These are phyloP conservation scores for Naganishia sp. DNA, from an alignment of 1,284 basidiomycete genomes.

Conservation along the genomic window DNA sequence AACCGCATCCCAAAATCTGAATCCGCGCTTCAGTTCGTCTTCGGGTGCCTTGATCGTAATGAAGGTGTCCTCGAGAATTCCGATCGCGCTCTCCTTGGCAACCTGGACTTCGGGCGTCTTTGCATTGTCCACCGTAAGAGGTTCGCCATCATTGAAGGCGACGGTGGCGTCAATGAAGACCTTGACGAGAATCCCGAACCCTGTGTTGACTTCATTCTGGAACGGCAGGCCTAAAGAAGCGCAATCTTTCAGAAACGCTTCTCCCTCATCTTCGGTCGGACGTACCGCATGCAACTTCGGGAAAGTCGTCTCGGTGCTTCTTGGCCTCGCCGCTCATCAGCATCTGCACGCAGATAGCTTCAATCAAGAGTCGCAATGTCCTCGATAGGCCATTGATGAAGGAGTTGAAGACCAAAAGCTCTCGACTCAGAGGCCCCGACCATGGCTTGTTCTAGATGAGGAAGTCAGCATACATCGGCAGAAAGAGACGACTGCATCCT, in stretches of 20 bases:
- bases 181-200: conserved; percentile 95
- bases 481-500: conserved; percentile 40
- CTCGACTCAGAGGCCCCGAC: conserved; percentile 92
- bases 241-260: neutral
- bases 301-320: conserved; percentile 80
- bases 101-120: conserved; percentile 75
- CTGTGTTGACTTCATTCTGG: conserved; percentile 95
- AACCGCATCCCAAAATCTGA: conserved; percentile 97
- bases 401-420: conserved; percentile 96
- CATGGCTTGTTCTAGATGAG: conserved; percentile 62
- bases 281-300: conserved; percentile 70
- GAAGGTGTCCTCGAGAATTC: conserved; percentile 92
- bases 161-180: conserved; percentile 85
- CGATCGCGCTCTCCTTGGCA: conserved; percentile 82
- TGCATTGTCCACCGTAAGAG: conserved; percentile 59
- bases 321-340: conserved; percentile 78
- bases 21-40: conserved; percentile 87
- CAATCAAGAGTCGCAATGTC: conserved; percentile 83
- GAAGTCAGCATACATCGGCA: conserved; percentile 24
- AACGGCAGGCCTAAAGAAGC: conserved; percentile 66
- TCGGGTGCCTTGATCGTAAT: conserved; percentile 80
- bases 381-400: conserved; percentile 88
- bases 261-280: neutral
- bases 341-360: conserved; percentile 89
- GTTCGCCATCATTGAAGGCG: conserved; percentile 72